These are phyloP conservation scores for Borovskyia barvae DNA, from an alignment of 208 protist genomes.

Conservation along the genomic window DNA sequence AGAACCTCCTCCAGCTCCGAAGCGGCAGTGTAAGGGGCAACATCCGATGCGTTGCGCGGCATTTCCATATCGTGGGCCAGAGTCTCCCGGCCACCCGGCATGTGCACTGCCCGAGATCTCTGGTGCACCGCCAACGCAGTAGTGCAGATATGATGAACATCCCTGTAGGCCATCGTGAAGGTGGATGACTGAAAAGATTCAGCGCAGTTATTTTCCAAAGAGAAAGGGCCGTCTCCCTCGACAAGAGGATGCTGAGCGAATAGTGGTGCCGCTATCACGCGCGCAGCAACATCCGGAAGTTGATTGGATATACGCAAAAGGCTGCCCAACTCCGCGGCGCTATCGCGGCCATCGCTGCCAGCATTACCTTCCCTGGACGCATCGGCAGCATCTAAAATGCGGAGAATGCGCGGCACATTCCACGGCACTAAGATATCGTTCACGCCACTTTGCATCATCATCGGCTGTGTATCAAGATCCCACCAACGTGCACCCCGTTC, in stretches of 20 bases:
- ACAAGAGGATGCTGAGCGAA: conserved; percentile 51
- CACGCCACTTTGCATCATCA: conserved; percentile 10
- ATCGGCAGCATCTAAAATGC: conserved; percentile 40
- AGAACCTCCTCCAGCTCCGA: conserved; percentile 41
- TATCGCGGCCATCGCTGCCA: too few relatives aligned
- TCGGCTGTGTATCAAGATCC: too few relatives aligned
- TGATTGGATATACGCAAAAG: conserved; percentile 42
- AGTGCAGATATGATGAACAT: conserved; percentile 42
- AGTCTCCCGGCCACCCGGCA: not conserved
- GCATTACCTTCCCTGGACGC: not conserved
- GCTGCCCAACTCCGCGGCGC: conserved; percentile 18
- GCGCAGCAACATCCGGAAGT: conserved; percentile 59
- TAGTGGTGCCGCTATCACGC: conserved; percentile 55
- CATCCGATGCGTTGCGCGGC: too few relatives aligned
- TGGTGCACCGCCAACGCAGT: conserved; percentile 31
- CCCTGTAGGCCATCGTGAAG: not conserved
- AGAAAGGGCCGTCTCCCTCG: too few relatives aligned
- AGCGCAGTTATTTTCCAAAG: too few relatives aligned
- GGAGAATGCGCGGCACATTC: conserved; percentile 44
- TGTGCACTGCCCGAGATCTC: not conserved
- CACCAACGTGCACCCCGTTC: too few relatives aligned
- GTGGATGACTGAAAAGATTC: conserved; percentile 6
- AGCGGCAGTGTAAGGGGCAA: not conserved
- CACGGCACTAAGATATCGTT: conserved; percentile 47
- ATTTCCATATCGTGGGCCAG: not conserved